phyloP scores from a whole-genome alignment of 1,284 basidiomycete species.

The Melampsora abietis-canadensis region DNA sequence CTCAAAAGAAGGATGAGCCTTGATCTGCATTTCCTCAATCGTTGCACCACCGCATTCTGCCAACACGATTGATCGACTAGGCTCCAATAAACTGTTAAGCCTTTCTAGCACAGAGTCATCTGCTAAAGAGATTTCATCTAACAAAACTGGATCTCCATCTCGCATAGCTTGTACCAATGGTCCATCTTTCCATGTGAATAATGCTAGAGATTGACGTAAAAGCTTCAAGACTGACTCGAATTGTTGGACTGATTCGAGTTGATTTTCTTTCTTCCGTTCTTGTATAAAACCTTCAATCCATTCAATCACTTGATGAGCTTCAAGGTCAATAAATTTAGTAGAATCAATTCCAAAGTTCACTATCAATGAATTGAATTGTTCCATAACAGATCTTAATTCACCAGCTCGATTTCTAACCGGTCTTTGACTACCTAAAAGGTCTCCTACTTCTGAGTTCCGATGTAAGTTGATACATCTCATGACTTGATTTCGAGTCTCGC shows the following conservation, averaged over 20 bases:
- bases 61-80: conserved; percentile 80
- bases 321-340: conserved; percentile 52
- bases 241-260: conserved; percentile 56
- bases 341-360: conserved; percentile 4
- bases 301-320: conserved; percentile 58
- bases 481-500: conserved; percentile 63
- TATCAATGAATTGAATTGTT: conserved; percentile 45
- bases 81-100: conserved; percentile 93
- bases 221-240: conserved; percentile 52
- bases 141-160: conserved; percentile 75
- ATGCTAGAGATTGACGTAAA: conserved; percentile 60
- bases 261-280: conserved; percentile 94
- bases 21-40: conserved; percentile 66
- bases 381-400: conserved; percentile 53
- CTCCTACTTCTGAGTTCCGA: conserved; percentile 98
- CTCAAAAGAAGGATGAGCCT: conserved; percentile 70
- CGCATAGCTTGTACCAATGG: conserved; percentile 91
- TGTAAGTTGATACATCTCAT: conserved; percentile 88
- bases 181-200: conserved; percentile 98
- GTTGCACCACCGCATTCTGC: conserved; percentile 84
- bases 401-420: conserved; percentile 77
- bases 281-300: conserved; percentile 70
- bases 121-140: conserved; percentile 96
- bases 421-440: conserved; percentile 88
- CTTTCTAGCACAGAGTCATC: conserved; percentile 98